Base-by-base conservation (phyloP, 202 grass and related monocot genomes). In the Schoenoplectus tabernaemontani region DNA sequence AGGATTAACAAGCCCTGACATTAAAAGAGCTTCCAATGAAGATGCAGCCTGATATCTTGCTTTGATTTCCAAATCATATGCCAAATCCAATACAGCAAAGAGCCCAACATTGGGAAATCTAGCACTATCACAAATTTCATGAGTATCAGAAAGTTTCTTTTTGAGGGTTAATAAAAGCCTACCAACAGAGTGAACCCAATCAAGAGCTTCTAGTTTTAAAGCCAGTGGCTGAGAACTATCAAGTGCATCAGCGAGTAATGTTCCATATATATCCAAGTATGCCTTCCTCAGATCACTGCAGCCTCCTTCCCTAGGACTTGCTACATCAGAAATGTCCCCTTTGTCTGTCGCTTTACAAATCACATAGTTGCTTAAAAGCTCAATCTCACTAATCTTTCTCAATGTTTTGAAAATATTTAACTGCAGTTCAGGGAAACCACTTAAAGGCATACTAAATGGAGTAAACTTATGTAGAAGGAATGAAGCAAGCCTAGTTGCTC, bases 61-160 rank as follows among this genome's bases (percentile, higher is more conserved):
- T 90, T 90, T 90, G 79, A 82, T 78, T 64, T 97, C 94, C 76
- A 87, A 91, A 82, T 90, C 87, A 88, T 93, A 93, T 84, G 89
- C 87, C 30, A 86, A 93, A 90, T 97, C 87, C 84, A 93, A 88
- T 78, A 97, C 43, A 80, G 84, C 54, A 81, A 90, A 82, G 82
- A 97, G 86, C 76, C 93, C 82, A 76, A 12, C 81, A 82, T 85
- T 92, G 8, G 80, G 57, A 79, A 97, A 54, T 26, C 59, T 85
- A 86, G 82, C 64, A 89, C 87, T 84, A 56, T 59, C 82, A 84
- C 47, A 43, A 20, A 46, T 80, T 80, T 91, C 87, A 67, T 80
- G 86, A 53, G 78, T 86, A 80, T 64, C 64, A 72, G 78, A 70
- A 15, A 36, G 47, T 69, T 83, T 80, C 44, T 84, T 77, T 33